Evolutionary conservation across 257 asterid genomes (phyloP), one percentile per base, ranked within the genome.

Genomic region (Penstemon barbatus): DNA sequence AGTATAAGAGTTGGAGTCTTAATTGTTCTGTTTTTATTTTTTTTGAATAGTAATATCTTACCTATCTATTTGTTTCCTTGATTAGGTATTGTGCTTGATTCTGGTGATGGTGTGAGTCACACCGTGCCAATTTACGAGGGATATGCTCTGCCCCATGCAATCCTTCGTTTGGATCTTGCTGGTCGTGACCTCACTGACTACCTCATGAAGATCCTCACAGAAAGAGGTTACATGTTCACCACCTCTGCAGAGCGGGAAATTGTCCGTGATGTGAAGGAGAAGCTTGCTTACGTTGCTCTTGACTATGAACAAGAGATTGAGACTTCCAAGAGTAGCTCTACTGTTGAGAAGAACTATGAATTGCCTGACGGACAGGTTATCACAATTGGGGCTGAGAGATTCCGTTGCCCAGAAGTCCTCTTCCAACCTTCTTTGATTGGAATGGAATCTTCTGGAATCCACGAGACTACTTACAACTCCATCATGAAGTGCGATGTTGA

Each of bases 211-310:
- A 76, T 76, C 48, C 77, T 76, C 37, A 76, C 80, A 4, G 80
- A 76, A 48, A 65, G 80, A 71, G 80, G 80, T n/a, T 76, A 76
- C 80, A 76, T 76, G 80, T 71, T 76, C 71, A 71, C 80, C 25
- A 76, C 77, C 36, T 51, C 80, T 7, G 80, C 80, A 0, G 80
- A 76, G 37, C 74, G 80, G 43, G 80, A 76, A 76, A 76, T 76
- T 60, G 80, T 76, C 13, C 80, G 80, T 59, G 80, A 76, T 61
- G 57, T 76, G 61, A 76, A 76, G 70, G 80, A 76, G 77, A 76
- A 76, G 70, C 80, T 76, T 39, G 66, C 80, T 4, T 76, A 76
- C 4, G 61, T 76, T 4, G 80, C 80, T 1, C 80, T 76, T 5
- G 80, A 76, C 48, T 76, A 51, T 8, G 80, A 76, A 8, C 77